Conservation (phyloP, 345 rosid species). For the Lepidium sativum region DNA sequence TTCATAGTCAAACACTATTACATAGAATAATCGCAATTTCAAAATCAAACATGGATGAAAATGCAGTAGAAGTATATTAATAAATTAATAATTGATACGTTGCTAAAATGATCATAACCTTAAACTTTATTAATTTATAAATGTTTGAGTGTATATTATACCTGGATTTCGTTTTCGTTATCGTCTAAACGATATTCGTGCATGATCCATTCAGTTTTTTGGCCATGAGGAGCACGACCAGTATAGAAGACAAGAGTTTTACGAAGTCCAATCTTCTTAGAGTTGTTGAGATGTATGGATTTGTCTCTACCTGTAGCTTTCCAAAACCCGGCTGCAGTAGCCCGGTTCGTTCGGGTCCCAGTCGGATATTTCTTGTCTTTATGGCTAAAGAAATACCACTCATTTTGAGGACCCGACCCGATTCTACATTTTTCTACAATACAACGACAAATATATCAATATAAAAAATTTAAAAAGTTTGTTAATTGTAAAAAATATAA, state of each 20-base stretch:
- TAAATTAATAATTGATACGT: too few species aligned
- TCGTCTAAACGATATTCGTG: conserved; percentile 90
- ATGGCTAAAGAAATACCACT: conserved; percentile 99
- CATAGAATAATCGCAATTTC: too few species aligned
- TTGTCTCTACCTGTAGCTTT: conserved; percentile 99
- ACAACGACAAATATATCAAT: background rate
- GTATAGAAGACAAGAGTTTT: conserved; percentile 97
- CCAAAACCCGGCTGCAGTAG: conserved; percentile 97
- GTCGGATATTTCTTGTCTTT: conserved; percentile 99
- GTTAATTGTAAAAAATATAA: too few species aligned
- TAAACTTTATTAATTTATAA: too few species aligned
- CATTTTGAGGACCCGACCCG: conserved; percentile 94
- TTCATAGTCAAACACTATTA: too few species aligned
- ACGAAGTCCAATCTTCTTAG: conserved; percentile 88
- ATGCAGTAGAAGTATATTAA: too few species aligned
- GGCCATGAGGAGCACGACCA: conserved; percentile 99
- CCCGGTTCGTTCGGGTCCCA: conserved; percentile 91
- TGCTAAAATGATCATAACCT: too few species aligned
- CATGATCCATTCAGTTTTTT: conserved; percentile 98
- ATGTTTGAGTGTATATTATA: too few species aligned
- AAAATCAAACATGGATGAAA: too few species aligned
- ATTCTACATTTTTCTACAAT: conserved; percentile 72
- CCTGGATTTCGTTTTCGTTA: conserved; percentile 62
- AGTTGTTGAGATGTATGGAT: conserved; percentile 63
- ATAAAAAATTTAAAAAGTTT: too few species aligned